Evolutionary conservation across 345 rosid genomes (phyloP).

Genomic region (Salix viminalis): DNA sequence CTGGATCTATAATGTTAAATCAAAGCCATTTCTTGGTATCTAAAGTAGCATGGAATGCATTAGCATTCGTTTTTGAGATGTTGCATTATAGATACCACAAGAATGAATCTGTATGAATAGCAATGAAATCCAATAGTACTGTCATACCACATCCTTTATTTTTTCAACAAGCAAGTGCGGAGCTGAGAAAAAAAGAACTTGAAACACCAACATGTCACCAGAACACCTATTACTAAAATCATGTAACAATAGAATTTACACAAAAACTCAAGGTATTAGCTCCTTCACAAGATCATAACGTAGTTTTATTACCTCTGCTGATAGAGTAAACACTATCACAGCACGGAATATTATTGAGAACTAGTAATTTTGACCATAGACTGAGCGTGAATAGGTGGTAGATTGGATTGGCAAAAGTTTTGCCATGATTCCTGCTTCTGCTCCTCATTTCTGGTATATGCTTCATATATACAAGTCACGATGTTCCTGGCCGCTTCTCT

Average conservation of each 20-base stretch:
- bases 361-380: slow-evolving; percentile 52
- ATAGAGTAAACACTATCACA: background rate
- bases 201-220: background rate
- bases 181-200: background rate
- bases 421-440: slow-evolving; percentile 67
- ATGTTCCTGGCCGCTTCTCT: slow-evolving; percentile 78
- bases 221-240: background rate
- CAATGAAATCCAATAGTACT: background rate
- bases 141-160: background rate
- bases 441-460: slow-evolving; percentile 43
- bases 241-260: background rate
- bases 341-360: background rate
- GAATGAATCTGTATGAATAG: background rate
- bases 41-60: background rate
- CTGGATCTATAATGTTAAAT: background rate
- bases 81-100: too few species aligned
- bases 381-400: slow-evolving; percentile 57
- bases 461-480: slow-evolving; percentile 37
- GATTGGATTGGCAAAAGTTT: slow-evolving; percentile 60
- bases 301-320: background rate
- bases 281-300: background rate
- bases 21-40: background rate
- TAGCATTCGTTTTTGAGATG: too few species aligned
- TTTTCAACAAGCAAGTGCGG: background rate
- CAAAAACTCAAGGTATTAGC: background rate